phyloP scores from a whole-genome alignment of 176 grass and related monocot species.

The Otatea glauca region DNA sequence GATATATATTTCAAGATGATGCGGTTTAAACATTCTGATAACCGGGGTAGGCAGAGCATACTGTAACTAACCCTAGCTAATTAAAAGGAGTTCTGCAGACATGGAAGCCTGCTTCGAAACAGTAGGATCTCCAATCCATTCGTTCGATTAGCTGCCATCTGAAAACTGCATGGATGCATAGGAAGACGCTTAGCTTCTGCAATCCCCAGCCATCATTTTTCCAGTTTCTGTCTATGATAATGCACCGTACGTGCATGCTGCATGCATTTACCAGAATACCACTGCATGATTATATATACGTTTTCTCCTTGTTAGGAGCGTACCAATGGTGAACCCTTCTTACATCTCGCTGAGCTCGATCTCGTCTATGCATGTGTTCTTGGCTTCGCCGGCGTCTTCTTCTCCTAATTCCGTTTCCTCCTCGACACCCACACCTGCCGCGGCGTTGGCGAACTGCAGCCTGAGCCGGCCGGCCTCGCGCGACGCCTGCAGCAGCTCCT shows the following conservation, averaged over 20 bases:
- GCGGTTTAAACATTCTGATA: neutral
- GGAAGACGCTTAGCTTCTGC: too few relatives aligned
- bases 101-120: too few relatives aligned
- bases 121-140: too few relatives aligned
- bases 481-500: constrained; percentile 63
- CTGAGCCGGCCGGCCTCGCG: constrained; percentile 59
- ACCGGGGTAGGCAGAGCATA: neutral
- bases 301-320: neutral
- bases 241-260: too few relatives aligned
- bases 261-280: neutral
- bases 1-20: neutral
- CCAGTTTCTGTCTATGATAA: neutral
- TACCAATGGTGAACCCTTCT: neutral
- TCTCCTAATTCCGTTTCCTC: neutral
- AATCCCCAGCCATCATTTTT: too few relatives aligned
- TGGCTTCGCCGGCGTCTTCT: neutral
- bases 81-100: too few relatives aligned
- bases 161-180: too few relatives aligned
- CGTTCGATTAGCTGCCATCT: too few relatives aligned
- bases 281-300: neutral
- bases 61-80: neutral
- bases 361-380: constrained; percentile 17
- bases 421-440: neutral
- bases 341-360: neutral
- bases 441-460: constrained; percentile 43